These are phyloP conservation scores for Chloris gayana DNA, from an alignment of 176 grass and related monocot species.

Conservation along the genomic window DNA sequence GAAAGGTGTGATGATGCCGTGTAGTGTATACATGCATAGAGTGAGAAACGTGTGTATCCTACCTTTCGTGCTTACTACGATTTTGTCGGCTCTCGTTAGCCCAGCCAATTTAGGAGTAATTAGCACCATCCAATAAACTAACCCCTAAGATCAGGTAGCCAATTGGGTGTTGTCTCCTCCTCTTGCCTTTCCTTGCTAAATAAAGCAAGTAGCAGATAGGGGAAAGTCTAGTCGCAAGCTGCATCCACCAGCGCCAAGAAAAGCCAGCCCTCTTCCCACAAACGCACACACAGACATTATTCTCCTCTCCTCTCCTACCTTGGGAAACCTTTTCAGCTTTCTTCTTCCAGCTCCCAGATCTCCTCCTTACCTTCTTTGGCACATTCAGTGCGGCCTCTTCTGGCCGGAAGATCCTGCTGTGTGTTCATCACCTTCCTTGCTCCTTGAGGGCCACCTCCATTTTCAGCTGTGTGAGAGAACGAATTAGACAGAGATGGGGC, in stretches of 20 bases:
- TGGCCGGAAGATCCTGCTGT: constrained; percentile 18
- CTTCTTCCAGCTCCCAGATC: constrained; percentile 55
- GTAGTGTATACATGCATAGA: not conserved
- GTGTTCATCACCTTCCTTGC: not conserved
- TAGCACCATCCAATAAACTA: constrained; percentile 45
- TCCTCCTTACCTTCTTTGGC: constrained; percentile 39
- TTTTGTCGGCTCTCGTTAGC: constrained; percentile 22
- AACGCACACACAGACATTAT: constrained; percentile 29
- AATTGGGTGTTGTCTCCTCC: constrained; percentile 40
- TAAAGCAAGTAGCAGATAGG: constrained; percentile 57
- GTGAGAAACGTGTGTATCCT: not conserved
- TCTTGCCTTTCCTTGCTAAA: constrained; percentile 45
- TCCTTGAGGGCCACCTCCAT: not conserved
- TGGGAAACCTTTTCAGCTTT: constrained; percentile 51
- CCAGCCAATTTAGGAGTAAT: constrained; percentile 17
- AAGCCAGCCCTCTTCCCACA: constrained; percentile 31
- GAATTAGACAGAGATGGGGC: constrained; percentile 54
- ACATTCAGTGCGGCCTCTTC: constrained; percentile 10
- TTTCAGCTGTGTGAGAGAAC: not conserved
- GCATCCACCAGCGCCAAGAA: constrained; percentile 49
- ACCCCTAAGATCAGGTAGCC: constrained; percentile 29
- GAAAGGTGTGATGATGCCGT: too few species aligned
- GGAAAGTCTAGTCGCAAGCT: constrained; percentile 54
- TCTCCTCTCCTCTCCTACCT: constrained; percentile 29
- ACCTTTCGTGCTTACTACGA: constrained; percentile 26